phyloP scores from a whole-genome alignment of 2,329 filamentous ascomycete species.

The Byssochlamys sp. region DNA sequence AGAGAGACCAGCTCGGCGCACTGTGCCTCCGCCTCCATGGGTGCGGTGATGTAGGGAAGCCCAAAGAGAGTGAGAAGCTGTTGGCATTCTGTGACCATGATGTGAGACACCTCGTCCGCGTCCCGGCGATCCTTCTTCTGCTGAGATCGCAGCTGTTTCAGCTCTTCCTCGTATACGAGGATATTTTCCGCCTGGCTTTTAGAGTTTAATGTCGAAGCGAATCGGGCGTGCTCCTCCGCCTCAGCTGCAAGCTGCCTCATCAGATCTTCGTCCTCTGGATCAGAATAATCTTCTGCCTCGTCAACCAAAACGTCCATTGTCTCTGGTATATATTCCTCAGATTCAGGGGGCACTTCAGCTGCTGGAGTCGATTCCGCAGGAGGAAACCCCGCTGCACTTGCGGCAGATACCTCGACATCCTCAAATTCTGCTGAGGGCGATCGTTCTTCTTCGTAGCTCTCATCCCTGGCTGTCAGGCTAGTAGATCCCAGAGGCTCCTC shows the following conservation, averaged over 20 bases:
- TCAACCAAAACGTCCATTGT: slow-evolving; percentile 22
- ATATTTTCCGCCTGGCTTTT: slow-evolving; percentile 60
- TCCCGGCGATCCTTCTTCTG: slow-evolving; percentile 94
- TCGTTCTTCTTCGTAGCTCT: slow-evolving; percentile 9
- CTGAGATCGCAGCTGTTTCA: slow-evolving; percentile 78
- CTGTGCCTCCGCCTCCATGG: slow-evolving; percentile 98
- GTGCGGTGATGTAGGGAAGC: slow-evolving; percentile 89
- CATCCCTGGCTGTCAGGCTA: background rate
- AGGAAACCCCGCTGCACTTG: slow-evolving; percentile 14
- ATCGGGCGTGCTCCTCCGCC: slow-evolving; percentile 86
- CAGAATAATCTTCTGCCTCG: slow-evolving; percentile 59
- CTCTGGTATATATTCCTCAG: slow-evolving; percentile 5
- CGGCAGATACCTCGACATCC: slow-evolving; percentile 34
- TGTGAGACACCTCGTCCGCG: slow-evolving; percentile 89
- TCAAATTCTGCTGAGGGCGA: slow-evolving; percentile 44
- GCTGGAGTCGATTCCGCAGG: slow-evolving; percentile 6
- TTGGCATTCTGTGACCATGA: slow-evolving; percentile 94
- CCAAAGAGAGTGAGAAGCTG: slow-evolving; percentile 82
- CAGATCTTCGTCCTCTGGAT: slow-evolving; percentile 85
- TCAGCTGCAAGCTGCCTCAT: slow-evolving; percentile 78
- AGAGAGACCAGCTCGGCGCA: slow-evolving; percentile 82
- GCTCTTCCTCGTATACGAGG: slow-evolving; percentile 74
- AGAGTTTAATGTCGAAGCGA: slow-evolving; percentile 77
- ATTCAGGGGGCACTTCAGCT: slow-evolving; percentile 18
- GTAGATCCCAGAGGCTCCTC: background rate